Evolutionary conservation across 192 early-diverging fungal species (phyloP), one percentile per base, ranked within the genome.

Genomic region (Podila verticillata): DNA sequence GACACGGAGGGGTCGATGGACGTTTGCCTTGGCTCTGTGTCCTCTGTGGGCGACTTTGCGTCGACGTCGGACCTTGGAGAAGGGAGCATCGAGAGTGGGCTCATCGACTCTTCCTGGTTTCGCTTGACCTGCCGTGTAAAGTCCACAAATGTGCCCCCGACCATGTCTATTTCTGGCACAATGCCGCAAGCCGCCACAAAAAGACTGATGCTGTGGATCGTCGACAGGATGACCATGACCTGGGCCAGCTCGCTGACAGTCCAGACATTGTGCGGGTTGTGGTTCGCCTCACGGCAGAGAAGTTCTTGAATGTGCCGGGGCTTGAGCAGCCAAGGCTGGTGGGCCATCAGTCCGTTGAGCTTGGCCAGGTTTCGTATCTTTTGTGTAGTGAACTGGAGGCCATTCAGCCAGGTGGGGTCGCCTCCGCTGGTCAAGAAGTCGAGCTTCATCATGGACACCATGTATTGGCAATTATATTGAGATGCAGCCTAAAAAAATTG

Each of bases 161-260:
- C 70, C 79, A 83, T 87, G 62, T 90, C 89, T 12, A 86, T 75
- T 51, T 90, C 89, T 0, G 89, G 89, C 0, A 87, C 78, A 24
- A 90, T 86, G 6, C 89, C 89, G 32, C 84, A 88, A 12, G 86
- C 79, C 3, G 88, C 70, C 7, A 85, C 86, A 82, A 87, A 84
- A 30, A 84, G 84, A 29, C 85, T 84, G 49, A 88, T 83, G 34
- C 87, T 82, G 68, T 89, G 82, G 63, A 85, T 80, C 0, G 87
- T 87, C 36, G 83, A 68, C 1, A 87, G 34, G 3, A 88, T 79
- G 32, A 85, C 61, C 48, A 89, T 86, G 29, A 83, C 86, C 47
- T 90, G 87, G 24, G 88, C 82, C 24, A 90, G 64, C 71, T 90
- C 89, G 32, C 77, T 73, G 48, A 77, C 79, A 28, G 81, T 85